A percentile compares a stretch with the other conserved stretches of the same genome.
Conservation (phyloP, 2,329 filamentous ascomycete genomes). For the Arthrinium phaeospermum region DNA sequence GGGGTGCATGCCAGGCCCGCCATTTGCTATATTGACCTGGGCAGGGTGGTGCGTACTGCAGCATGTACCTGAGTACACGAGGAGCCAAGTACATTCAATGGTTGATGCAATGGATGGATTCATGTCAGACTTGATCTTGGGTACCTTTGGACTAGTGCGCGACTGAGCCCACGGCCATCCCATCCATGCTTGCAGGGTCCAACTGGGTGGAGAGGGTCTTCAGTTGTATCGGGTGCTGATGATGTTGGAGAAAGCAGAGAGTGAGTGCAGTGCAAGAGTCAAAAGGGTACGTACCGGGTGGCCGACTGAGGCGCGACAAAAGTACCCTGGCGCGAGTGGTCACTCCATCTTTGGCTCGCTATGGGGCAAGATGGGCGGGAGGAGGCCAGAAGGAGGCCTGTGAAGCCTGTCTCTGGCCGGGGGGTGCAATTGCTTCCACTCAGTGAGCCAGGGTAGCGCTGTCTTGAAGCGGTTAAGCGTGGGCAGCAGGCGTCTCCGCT, state of each 20-base stretch:
- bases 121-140: slow-evolving; percentile 6
- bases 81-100: not conserved
- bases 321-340: slow-evolving; percentile 8
- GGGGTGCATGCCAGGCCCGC: slow-evolving; percentile 9
- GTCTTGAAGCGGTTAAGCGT: not conserved
- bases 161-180: not conserved
- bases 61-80: slow-evolving; percentile 12
- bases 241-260: slow-evolving; percentile 1
- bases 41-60: not conserved
- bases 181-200: slow-evolving; percentile 13
- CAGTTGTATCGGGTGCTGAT: slow-evolving; percentile 6
- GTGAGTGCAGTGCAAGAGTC: not conserved
- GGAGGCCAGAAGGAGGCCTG: slow-evolving; percentile 15
- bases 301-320: not conserved
- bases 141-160: not conserved
- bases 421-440: slow-evolving; percentile 14
- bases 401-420: slow-evolving; percentile 10
- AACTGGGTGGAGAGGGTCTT: not conserved
- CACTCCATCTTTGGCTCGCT: not conserved
- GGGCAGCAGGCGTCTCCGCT: not conserved
- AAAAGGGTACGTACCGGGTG: not conserved
- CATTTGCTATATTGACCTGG: not conserved
- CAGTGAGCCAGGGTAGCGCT: slow-evolving; percentile 6
- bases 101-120: not conserved
- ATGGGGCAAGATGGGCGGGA: slow-evolving; percentile 3